A percentile compares a stretch with the other conserved stretches of the same genome.
Conservation (phyloP, 352 stramenopile species). For the Thraustochytrium striatum region DNA sequence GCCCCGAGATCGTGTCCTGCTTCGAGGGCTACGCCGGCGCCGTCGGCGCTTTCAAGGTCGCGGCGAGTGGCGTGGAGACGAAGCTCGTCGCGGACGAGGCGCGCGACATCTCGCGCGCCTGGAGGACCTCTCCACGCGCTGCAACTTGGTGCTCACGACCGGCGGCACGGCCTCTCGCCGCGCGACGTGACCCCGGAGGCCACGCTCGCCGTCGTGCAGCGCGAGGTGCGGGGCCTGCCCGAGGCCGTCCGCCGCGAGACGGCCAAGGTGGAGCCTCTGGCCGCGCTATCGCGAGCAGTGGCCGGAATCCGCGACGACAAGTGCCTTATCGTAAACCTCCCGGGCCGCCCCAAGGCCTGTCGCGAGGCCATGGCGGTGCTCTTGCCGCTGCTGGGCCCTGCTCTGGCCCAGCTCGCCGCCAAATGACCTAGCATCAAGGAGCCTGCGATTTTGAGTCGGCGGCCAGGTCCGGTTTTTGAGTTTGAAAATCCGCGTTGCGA, state of each 20-base stretch:
- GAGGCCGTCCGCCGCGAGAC: slow-evolving; percentile 27
- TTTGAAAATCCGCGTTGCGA: no score
- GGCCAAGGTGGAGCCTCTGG: slow-evolving; percentile 42
- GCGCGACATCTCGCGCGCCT: slow-evolving; percentile 59
- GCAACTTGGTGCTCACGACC: slow-evolving; percentile 67
- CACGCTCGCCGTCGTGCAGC: slow-evolving; percentile 61
- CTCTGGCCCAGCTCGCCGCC: background rate
- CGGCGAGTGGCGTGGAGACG: slow-evolving; percentile 47
- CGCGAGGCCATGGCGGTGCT: slow-evolving; percentile 6
- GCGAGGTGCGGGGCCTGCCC: slow-evolving; percentile 49
- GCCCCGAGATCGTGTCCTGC: slow-evolving; percentile 60
- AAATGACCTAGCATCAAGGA: no score
- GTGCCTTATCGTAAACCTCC: slow-evolving; percentile 51
- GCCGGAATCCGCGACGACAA: slow-evolving; percentile 25
- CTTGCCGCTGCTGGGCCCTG: slow-evolving; percentile 20
- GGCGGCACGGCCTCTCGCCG: slow-evolving; percentile 65
- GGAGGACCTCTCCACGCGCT: slow-evolving; percentile 52
- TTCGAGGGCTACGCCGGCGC: background rate
- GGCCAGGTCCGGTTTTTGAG: no score
- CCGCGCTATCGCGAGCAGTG: slow-evolving; percentile 47
- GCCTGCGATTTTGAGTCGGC: no score
- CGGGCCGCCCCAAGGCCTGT: slow-evolving; percentile 45
- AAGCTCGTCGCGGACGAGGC: slow-evolving; percentile 65
- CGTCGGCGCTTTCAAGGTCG: slow-evolving; percentile 47
- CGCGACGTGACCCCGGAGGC: slow-evolving; percentile 72